phyloP scores from a whole-genome alignment of 345 rosid species.

The Aquilaria malaccensis region DNA sequence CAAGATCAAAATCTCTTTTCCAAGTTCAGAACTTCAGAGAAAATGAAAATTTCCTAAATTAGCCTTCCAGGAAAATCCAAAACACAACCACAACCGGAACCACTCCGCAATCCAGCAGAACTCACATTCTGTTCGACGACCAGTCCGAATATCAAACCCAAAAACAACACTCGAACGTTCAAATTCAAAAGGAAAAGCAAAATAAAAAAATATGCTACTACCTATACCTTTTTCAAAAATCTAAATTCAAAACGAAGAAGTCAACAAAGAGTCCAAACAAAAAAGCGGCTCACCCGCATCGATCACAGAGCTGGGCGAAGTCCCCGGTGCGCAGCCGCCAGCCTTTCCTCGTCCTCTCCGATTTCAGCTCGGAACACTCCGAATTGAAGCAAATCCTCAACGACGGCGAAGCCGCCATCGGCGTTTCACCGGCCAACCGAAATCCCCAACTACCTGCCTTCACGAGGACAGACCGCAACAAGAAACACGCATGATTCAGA shows the following conservation, averaged over 20 bases:
- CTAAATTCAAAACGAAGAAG: slow-evolving; percentile 1
- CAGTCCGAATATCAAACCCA: slow-evolving; percentile 9
- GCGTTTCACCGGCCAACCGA: slow-evolving; percentile 11
- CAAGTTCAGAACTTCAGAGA: neutral
- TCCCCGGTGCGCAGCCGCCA: slow-evolving; percentile 88
- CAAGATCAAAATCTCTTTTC: neutral
- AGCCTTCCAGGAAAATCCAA: neutral
- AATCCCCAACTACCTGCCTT: slow-evolving; percentile 3
- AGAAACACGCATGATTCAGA: neutral
- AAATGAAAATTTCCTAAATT: slow-evolving; percentile 5
- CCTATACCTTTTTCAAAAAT: too few species aligned
- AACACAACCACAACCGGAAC: slow-evolving; percentile 4
- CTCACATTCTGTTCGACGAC: neutral
- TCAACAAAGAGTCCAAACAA: slow-evolving; percentile 8
- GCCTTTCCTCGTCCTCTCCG: slow-evolving; percentile 54
- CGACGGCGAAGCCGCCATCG: slow-evolving; percentile 29
- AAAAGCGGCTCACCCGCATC: slow-evolving; percentile 66
- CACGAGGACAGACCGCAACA: neutral
- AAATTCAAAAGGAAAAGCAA: neutral
- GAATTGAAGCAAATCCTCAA: slow-evolving; percentile 64
- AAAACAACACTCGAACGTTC: neutral
- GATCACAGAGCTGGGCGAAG: slow-evolving; percentile 85
- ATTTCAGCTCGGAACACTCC: slow-evolving; percentile 55
- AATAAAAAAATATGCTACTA: neutral
- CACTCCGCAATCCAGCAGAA: neutral